Conservation (phyloP, 2,329 filamentous ascomycete genomes). For the Metarhizium rileyi region DNA sequence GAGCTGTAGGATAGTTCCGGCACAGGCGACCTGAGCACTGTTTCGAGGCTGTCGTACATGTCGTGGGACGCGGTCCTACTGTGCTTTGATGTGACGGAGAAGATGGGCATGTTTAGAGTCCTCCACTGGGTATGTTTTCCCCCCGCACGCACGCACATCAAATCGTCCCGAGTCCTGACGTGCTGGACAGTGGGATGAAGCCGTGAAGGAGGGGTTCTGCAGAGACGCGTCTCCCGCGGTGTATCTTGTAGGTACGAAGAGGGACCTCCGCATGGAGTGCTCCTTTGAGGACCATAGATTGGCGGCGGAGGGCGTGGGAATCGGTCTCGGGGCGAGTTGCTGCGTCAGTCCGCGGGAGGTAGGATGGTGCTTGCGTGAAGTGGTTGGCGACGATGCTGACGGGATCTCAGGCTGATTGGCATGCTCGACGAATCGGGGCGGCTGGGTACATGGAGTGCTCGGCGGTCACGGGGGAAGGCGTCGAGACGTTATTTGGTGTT, state of each 20-base stretch:
- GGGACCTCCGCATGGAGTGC: slow-evolving; percentile 16
- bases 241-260: slow-evolving; percentile 26
- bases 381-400: not conserved
- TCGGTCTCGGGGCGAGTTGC: slow-evolving; percentile 13
- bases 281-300: slow-evolving; percentile 7
- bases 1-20: slow-evolving; percentile 33
- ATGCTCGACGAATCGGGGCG: slow-evolving; percentile 21
- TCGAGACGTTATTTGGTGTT: slow-evolving; percentile 20
- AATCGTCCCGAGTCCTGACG: not conserved
- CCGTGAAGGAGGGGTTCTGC: not conserved
- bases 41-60: slow-evolving; percentile 25
- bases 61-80: slow-evolving; percentile 28
- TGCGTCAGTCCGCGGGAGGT: slow-evolving; percentile 23
- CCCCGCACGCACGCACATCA: not conserved
- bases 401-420: slow-evolving; percentile 20
- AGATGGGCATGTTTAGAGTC: slow-evolving; percentile 23
- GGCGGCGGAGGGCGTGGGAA: not conserved
- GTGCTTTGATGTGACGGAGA: slow-evolving; percentile 29
- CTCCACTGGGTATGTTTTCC: slow-evolving; percentile 23
- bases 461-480: slow-evolving; percentile 24
- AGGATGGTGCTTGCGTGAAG: slow-evolving; percentile 5
- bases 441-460: slow-evolving; percentile 26
- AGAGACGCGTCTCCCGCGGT: slow-evolving; percentile 14
- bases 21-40: slow-evolving; percentile 25
- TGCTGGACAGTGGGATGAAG: slow-evolving; percentile 15